Evolutionary conservation across 208 protist genomes (phyloP), one percentile per base, ranked within the genome.

Genomic region (Acanthamoeba castellanii): DNA sequence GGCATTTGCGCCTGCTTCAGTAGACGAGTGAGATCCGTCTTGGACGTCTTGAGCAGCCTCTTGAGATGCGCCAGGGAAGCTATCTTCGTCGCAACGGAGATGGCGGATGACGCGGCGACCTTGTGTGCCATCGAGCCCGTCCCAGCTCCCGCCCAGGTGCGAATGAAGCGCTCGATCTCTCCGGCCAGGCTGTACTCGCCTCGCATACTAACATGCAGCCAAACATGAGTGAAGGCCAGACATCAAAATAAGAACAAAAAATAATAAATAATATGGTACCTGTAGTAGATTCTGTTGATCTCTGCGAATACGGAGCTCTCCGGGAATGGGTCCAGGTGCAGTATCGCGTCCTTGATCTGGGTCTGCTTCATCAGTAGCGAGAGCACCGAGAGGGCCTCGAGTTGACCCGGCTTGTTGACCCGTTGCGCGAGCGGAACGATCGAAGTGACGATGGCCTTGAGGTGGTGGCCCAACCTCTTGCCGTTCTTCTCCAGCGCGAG

Each of bases 31-130:
- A 94, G 90, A 20, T 76, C 70, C n/a, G 61, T 61, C 50, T 94
- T 82, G 45, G 90, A 94, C 0, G 27, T 94, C 55, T 94, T 94
- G 70, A 94, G 90, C 45, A 84, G 70, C 70, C 57, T 94, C 66
- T 94, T 94, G 66, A 94, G 90, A 27, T 94, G 90, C 9, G 50
- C 50, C 37, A 94, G 90, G 25, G 68, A 52, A 18, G 90, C 90
- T 1, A 82, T 42, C 70, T 82, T 76, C 11, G 90, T 94, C 9
- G 90, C 66, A 34, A 94, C 90, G 47, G 90, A 94, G 34, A 52
- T 94, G 42, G 90, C 45, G 14, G 90, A 94, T 8, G 70, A 76
- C 9, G 55, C 90, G 13, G 66, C 47, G 11, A 76, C 78, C 78
- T 85, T 85, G 47, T 85, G 78, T 32, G 78, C 45, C 78, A 85